A percentile compares a stretch with the other conserved stretches of the same genome.
Evolutionary conservation across 1,284 basidiomycete species (phyloP).

Genomic region (Inonotus hispidus): DNA sequence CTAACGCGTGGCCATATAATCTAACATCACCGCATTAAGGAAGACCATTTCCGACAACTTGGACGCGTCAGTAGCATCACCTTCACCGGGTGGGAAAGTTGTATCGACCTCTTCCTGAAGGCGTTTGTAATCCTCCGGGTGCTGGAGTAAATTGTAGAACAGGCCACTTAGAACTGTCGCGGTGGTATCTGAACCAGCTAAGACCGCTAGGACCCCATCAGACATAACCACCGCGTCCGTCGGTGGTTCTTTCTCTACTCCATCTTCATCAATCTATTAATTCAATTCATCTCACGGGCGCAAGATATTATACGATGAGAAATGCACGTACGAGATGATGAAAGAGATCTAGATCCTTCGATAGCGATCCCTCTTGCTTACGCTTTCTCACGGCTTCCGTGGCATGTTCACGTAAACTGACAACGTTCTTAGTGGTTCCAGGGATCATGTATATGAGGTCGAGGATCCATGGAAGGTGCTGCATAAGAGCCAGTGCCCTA

Average conservation of each 20-base stretch:
- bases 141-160: slow-evolving; percentile 28
- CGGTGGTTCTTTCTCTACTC: slow-evolving; percentile 22
- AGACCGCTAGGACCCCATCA: slow-evolving; percentile 32
- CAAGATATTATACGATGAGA: neutral
- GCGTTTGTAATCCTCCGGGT: slow-evolving; percentile 26
- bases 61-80: slow-evolving; percentile 16
- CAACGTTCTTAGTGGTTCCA: slow-evolving; percentile 6
- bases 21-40: slow-evolving; percentile 31
- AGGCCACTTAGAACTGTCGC: slow-evolving; percentile 29
- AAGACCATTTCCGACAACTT: slow-evolving; percentile 27
- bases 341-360: slow-evolving; percentile 37
- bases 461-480: slow-evolving; percentile 15
- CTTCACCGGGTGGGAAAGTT: slow-evolving; percentile 19
- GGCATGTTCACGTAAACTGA: neutral
- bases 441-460: neutral
- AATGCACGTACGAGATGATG: slow-evolving; percentile 30
- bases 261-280: slow-evolving; percentile 29
- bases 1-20: too few species aligned
- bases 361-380: slow-evolving; percentile 24
- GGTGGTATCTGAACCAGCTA: slow-evolving; percentile 34
- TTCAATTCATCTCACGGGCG: neutral
- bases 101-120: slow-evolving; percentile 29
- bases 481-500: slow-evolving; percentile 6
- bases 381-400: neutral
- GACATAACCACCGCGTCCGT: slow-evolving; percentile 25